phyloP scores from a whole-genome alignment of 208 protist species.

The Trypanosoma caninum region DNA sequence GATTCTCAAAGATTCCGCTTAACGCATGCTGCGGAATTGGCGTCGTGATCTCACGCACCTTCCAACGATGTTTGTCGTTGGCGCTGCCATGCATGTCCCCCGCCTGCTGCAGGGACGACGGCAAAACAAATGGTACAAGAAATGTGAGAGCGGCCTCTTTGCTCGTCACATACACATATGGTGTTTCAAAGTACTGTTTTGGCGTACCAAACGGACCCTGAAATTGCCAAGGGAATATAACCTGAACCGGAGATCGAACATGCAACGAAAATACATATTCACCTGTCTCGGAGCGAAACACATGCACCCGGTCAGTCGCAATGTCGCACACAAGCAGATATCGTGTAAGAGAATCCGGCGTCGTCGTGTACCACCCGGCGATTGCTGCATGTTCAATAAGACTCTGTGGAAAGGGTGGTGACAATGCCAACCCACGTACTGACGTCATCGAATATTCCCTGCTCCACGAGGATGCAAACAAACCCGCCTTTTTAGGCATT shows the following conservation, averaged over 20 bases:
- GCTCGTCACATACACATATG: slow-evolving; percentile 87
- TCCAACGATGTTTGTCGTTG: slow-evolving; percentile 28
- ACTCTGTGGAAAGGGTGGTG: slow-evolving; percentile 59
- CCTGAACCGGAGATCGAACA: slow-evolving; percentile 83
- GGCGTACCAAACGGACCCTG: slow-evolving; percentile 11
- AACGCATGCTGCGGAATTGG: slow-evolving; percentile 40
- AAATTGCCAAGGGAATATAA: slow-evolving; percentile 64
- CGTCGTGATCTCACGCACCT: slow-evolving; percentile 45
- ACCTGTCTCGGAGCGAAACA: slow-evolving; percentile 71
- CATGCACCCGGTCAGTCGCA: slow-evolving; percentile 57
- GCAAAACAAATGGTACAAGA: slow-evolving; percentile 56
- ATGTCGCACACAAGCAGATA: slow-evolving; percentile 84
- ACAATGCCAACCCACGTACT: slow-evolving; percentile 78
- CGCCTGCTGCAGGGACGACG: slow-evolving; percentile 8
- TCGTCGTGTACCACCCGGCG: slow-evolving; percentile 44
- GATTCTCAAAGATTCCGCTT: slow-evolving; percentile 86
- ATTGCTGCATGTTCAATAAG: slow-evolving; percentile 60
- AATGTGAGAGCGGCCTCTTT: slow-evolving; percentile 84
- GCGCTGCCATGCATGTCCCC: background rate
- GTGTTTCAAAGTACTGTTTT: slow-evolving; percentile 39
- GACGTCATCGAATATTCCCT: slow-evolving; percentile 59
- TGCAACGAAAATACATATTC: slow-evolving; percentile 64
- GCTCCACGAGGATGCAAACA: slow-evolving; percentile 83
- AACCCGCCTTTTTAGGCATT: slow-evolving; percentile 43
- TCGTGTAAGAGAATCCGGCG: slow-evolving; percentile 33